These are phyloP conservation scores for Allium fistulosum DNA, from an alignment of 106 monocot species.

Conservation along the genomic window DNA sequence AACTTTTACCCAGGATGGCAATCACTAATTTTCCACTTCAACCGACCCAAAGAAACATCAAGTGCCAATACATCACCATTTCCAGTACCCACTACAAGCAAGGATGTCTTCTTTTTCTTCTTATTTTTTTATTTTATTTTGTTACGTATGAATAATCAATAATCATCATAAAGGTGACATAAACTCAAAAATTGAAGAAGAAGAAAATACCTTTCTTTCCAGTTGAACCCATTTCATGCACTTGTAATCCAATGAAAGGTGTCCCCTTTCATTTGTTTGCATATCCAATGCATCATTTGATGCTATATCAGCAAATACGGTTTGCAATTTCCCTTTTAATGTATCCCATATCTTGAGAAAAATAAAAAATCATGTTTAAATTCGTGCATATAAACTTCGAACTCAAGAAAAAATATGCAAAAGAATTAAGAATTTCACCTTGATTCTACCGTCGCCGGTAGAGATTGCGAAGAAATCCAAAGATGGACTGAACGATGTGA, in stretches of 20 bases:
- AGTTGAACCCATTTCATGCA: constrained; percentile 91
- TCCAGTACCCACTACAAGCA: constrained; percentile 83
- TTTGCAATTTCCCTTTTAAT: constrained; percentile 59
- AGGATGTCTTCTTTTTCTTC: constrained; percentile 42
- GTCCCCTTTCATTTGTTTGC: constrained; percentile 25
- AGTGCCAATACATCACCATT: constrained; percentile 80
- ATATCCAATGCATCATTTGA: constrained; percentile 10
- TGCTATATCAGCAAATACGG: constrained; percentile 42
- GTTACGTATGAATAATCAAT: background rate
- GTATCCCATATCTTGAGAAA: constrained; percentile 74
- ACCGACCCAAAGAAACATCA: constrained; percentile 58
- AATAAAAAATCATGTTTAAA: background rate
- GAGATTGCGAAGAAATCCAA: constrained; percentile 62
- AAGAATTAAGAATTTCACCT: constrained; percentile 20
- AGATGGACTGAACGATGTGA: constrained; percentile 72
- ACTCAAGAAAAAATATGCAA: background rate
- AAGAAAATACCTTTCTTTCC: constrained; percentile 44
- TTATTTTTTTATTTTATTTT: constrained; percentile 2
- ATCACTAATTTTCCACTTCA: constrained; percentile 75
- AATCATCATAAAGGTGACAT: background rate
- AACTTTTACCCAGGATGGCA: constrained; percentile 80
- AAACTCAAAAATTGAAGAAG: background rate
- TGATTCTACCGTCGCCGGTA: constrained; percentile 71
- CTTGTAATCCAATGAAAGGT: constrained; percentile 83
- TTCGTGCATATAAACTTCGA: background rate